These are phyloP conservation scores for Barnettozyma vustinii DNA, from an alignment of 805 yeast species.

Conservation along the genomic window DNA sequence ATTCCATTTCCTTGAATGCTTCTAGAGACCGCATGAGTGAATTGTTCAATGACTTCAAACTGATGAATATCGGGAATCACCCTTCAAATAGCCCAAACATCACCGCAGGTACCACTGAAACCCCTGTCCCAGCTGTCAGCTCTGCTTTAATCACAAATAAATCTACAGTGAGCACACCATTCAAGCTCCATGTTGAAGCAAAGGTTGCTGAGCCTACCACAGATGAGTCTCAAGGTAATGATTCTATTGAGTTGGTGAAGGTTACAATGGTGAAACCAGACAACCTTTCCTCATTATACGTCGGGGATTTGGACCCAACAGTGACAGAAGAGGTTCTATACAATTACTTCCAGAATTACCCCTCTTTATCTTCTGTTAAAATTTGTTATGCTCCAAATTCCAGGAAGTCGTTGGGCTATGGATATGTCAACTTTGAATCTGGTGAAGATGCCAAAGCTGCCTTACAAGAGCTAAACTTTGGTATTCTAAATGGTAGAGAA, in stretches of 20 bases:
- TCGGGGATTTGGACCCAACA: slow-evolving; percentile 52
- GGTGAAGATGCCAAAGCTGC: slow-evolving; percentile 50
- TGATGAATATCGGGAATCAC: slow-evolving; percentile 11
- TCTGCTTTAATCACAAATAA: not conserved
- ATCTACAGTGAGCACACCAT: not conserved
- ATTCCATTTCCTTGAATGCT: slow-evolving; percentile 20
- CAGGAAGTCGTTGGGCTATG: slow-evolving; percentile 63
- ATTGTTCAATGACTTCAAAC: slow-evolving; percentile 25
- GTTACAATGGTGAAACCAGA: slow-evolving; percentile 8
- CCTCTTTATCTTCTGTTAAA: slow-evolving; percentile 51
- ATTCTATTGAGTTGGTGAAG: slow-evolving; percentile 17
- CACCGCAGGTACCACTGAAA: not conserved
- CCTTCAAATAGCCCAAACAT: not conserved
- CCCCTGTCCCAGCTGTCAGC: not conserved
- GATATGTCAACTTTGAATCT: slow-evolving; percentile 57
- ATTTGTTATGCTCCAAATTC: slow-evolving; percentile 50
- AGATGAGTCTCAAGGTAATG: slow-evolving; percentile 8
- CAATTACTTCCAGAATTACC: slow-evolving; percentile 36
- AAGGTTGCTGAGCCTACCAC: not conserved
- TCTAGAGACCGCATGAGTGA: slow-evolving; percentile 24
- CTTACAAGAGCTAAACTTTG: slow-evolving; percentile 51
- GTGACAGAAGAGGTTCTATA: slow-evolving; percentile 46
- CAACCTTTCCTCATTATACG: slow-evolving; percentile 33
- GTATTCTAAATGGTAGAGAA: slow-evolving; percentile 35
- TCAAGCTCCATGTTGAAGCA: not conserved